Percentiles rank a stretch among this genome's conserved stretches.
Evolutionary conservation across 805 yeast genomes (phyloP).

Genomic region (Saturnispora besseyi): DNA sequence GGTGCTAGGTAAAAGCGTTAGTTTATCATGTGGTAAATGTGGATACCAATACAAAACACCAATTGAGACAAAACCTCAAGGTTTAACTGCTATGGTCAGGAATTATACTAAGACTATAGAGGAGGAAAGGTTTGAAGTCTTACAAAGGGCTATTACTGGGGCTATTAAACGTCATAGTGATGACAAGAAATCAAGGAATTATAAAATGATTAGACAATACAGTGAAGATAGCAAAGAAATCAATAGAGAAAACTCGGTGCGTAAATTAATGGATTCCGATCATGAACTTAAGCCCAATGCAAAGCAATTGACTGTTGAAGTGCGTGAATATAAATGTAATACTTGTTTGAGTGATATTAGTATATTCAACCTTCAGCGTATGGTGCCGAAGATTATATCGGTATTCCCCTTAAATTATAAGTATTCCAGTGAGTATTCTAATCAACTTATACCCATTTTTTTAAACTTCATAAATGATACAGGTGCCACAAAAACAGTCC

Average conservation of each 20-base stretch:
- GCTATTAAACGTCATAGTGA: background rate
- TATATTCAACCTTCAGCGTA: background rate
- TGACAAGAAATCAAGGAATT: conserved; percentile 10
- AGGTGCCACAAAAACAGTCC: background rate
- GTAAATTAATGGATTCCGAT: background rate
- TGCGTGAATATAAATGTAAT: conserved; percentile 3
- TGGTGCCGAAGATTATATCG: background rate
- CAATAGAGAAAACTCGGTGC: conserved; percentile 5
- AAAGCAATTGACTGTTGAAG: conserved; percentile 20
- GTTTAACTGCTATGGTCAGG: conserved; percentile 27
- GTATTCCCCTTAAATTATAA: background rate
- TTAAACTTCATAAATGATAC: background rate
- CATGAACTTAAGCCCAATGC: conserved; percentile 10
- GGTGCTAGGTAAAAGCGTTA: conserved; percentile 28
- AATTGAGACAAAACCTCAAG: conserved; percentile 33
- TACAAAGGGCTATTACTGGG: conserved; percentile 7
- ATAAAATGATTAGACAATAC: conserved; percentile 14
- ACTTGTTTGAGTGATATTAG: background rate
- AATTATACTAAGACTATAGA: conserved; percentile 9
- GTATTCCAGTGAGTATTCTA: no score
- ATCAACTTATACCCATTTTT: background rate
- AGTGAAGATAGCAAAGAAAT: conserved; percentile 16
- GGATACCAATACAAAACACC: conserved; percentile 30
- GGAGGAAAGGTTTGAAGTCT: conserved; percentile 10
- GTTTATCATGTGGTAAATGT: conserved; percentile 35